phyloP scores from a whole-genome alignment of 2,329 filamentous ascomycete genomes.

The Acrodontium crateriforme region DNA sequence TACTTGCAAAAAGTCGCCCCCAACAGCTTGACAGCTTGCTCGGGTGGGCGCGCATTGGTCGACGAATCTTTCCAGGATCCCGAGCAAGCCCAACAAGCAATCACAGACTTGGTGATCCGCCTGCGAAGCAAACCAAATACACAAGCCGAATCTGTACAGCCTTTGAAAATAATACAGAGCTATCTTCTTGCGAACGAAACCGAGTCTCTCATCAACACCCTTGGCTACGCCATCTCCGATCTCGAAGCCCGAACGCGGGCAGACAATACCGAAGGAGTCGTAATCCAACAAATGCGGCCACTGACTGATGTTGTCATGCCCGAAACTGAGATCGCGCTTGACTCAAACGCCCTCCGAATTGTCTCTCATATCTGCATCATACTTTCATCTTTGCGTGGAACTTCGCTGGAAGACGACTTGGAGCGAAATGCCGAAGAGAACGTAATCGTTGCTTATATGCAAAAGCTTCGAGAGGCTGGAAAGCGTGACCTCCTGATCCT shows the following conservation, averaged over 20 bases:
- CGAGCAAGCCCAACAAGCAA: conserved; percentile 10
- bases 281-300: conserved; percentile 8
- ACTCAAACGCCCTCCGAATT: conserved; percentile 32
- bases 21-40: conserved; percentile 38
- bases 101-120: conserved; percentile 40
- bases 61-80: conserved; percentile 50
- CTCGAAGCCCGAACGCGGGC: conserved; percentile 18
- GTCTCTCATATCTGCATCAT: conserved; percentile 47
- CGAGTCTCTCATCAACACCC: conserved; percentile 28
- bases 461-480: conserved; percentile 56
- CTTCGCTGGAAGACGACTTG: conserved; percentile 30
- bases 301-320: conserved; percentile 3
- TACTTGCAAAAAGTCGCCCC: conserved; percentile 48
- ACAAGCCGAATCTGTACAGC: conserved; percentile 44
- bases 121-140: conserved; percentile 46
- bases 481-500: conserved; percentile 70
- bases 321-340: conserved; percentile 22
- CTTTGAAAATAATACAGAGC: conserved; percentile 63
- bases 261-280: conserved; percentile 12
- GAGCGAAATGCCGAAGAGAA: conserved; percentile 49
- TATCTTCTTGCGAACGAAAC: conserved; percentile 53
- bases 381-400: conserved; percentile 36
- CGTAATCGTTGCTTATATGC: conserved; percentile 69
- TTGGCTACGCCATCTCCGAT: conserved; percentile 30
- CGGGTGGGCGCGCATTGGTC: conserved; percentile 45